Conservation (phyloP, 2,329 filamentous ascomycete species). For the Alternaria sp. region DNA sequence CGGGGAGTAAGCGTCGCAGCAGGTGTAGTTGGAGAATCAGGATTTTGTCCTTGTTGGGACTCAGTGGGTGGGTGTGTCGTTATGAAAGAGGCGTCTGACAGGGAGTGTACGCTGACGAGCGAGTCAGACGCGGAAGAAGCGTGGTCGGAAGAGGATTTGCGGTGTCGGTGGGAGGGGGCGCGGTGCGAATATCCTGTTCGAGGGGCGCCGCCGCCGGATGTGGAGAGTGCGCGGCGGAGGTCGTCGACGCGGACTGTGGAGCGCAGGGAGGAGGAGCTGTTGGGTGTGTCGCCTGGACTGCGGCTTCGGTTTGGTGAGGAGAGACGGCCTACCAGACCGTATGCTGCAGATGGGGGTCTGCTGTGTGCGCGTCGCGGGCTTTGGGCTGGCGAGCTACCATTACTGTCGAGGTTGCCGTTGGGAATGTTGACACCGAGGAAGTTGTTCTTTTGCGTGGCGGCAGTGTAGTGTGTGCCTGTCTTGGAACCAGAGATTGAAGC, state of each 20-base stretch:
- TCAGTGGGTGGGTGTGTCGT: constrained; percentile 29
- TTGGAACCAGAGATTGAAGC: constrained; percentile 79
- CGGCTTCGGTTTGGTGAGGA: constrained; percentile 35
- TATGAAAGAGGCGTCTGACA: constrained; percentile 66
- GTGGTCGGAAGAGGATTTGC: constrained; percentile 50
- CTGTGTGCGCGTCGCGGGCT: constrained; percentile 44
- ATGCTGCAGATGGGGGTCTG: constrained; percentile 41
- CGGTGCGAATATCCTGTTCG: constrained; percentile 41
- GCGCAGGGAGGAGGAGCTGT: constrained; percentile 46
- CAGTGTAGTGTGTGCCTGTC: constrained; percentile 47
- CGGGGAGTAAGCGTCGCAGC: constrained; percentile 33
- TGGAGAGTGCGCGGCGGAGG: constrained; percentile 53
- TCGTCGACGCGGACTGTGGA: constrained; percentile 54
- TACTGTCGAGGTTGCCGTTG: constrained; percentile 45
- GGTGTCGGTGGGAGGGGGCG: constrained; percentile 30
- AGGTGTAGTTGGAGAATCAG: constrained; percentile 19
- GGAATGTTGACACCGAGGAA: constrained; percentile 64
- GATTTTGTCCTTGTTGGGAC: neutral
- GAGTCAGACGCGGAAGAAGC: constrained; percentile 63
- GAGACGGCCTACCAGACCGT: constrained; percentile 44
- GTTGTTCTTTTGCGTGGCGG: constrained; percentile 38
- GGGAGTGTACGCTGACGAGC: constrained; percentile 73
- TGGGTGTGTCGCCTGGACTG: constrained; percentile 40
- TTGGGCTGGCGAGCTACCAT: constrained; percentile 36
- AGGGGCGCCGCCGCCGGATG: constrained; percentile 38